Conservation (phyloP, 495 filamentous ascomycete species). For the Lasiosphaeria hispida region DNA sequence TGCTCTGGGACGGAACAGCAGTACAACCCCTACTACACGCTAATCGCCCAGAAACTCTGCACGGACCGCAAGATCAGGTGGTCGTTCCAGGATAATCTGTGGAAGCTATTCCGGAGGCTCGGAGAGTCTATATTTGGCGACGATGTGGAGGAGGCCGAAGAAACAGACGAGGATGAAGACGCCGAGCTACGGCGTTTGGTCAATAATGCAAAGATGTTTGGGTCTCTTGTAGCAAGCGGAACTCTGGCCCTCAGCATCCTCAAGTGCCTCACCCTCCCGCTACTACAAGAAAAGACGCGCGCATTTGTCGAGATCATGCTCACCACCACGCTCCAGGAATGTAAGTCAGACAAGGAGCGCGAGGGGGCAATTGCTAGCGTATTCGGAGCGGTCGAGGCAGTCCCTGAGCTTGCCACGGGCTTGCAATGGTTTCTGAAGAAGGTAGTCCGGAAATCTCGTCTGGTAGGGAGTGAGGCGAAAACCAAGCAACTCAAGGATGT, state of each 20-base stretch:
- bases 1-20: conserved; percentile 77
- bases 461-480: conserved; percentile 59
- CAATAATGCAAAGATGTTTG: conserved; percentile 87
- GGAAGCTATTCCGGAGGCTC: conserved; percentile 83
- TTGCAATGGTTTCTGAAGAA: conserved; percentile 77
- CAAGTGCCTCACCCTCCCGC: conserved; percentile 74
- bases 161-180: conserved; percentile 39
- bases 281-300: conserved; percentile 71
- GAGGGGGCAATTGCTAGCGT: conserved; percentile 56
- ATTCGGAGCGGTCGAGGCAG: conserved; percentile 60
- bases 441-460: conserved; percentile 69
- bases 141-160: conserved; percentile 50
- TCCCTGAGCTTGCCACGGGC: conserved; percentile 63
- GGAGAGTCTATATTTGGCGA: conserved; percentile 68
- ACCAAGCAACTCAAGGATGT: conserved; percentile 66
- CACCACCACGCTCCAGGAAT: conserved; percentile 68
- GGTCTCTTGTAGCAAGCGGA: conserved; percentile 65
- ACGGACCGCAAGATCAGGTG: conserved; percentile 67
- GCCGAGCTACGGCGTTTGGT: conserved; percentile 65
- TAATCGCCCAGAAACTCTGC: conserved; percentile 75
- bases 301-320: conserved; percentile 78
- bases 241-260: conserved; percentile 62
- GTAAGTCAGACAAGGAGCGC: conserved; percentile 26
- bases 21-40: conserved; percentile 92
- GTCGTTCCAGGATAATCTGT: conserved; percentile 81